phyloP scores from a whole-genome alignment of 495 filamentous ascomycete genomes.

The Penicillium steckii region DNA sequence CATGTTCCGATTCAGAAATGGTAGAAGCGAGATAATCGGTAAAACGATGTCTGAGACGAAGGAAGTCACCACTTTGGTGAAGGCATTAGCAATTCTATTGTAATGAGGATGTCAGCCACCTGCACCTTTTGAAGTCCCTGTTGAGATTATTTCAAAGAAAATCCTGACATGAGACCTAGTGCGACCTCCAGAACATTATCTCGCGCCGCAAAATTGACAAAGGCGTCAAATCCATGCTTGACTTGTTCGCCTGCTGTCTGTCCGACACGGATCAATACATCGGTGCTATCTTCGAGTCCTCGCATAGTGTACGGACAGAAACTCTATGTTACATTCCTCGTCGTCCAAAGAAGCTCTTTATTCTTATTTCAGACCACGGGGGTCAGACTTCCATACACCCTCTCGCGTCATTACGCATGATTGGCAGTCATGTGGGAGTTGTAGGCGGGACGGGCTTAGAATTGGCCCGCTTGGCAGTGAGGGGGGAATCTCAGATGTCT shows the following conservation, averaged over 20 bases:
- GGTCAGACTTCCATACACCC: background rate
- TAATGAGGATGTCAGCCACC: background rate
- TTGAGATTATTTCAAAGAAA: background rate
- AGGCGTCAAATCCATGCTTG: conserved; percentile 54
- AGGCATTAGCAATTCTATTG: conserved; percentile 67
- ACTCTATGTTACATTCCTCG: background rate
- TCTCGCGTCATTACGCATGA: conserved; percentile 15
- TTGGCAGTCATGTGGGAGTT: conserved; percentile 9
- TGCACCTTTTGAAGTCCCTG: background rate
- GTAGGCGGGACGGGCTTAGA: conserved; percentile 2
- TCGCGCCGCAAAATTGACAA: conserved; percentile 68
- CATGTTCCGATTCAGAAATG: conserved; percentile 69
- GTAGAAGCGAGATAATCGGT: conserved; percentile 65
- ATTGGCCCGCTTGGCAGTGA: conserved; percentile 13
- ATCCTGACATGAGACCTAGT: conserved; percentile 68
- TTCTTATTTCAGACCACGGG: too few species aligned
- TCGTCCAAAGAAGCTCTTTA: background rate
- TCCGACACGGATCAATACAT: conserved; percentile 22
- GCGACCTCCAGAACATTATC: conserved; percentile 78
- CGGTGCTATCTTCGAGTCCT: conserved; percentile 31
- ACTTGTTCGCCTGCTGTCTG: conserved; percentile 34
- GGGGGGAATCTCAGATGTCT: conserved; percentile 3
- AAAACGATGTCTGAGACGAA: conserved; percentile 71
- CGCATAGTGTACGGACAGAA: conserved; percentile 24
- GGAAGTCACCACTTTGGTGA: conserved; percentile 69